Percentiles rank a stretch among this genome's conserved stretches.
Evolutionary conservation across 1,284 basidiomycete species (phyloP).

Genomic region (Cryptococcus floricola): DNA sequence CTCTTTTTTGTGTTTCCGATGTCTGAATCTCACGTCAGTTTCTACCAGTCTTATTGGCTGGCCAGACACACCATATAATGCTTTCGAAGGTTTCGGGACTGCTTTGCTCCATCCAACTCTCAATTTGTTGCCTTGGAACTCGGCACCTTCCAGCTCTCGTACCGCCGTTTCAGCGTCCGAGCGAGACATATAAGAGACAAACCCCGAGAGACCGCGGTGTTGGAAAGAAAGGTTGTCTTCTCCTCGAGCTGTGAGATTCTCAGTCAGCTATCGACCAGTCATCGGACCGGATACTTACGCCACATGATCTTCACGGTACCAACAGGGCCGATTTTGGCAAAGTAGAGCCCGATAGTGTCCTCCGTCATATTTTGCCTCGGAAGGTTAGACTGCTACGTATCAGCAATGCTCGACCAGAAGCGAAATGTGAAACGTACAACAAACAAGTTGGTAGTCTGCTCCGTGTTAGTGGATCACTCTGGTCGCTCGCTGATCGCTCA

Average conservation of each 20-base stretch:
- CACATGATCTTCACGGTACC: constrained; percentile 83
- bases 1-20: not conserved
- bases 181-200: constrained; percentile 92
- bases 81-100: constrained; percentile 72
- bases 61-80: constrained; percentile 68
- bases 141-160: constrained; percentile 79
- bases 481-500: constrained; percentile 11
- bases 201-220: constrained; percentile 77
- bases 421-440: constrained; percentile 56
- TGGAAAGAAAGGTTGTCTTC: constrained; percentile 56
- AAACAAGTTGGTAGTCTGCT: constrained; percentile 86
- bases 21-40: not conserved
- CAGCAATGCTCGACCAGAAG: constrained; percentile 1
- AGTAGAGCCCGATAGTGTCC: constrained; percentile 76
- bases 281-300: constrained; percentile 58
- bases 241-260: constrained; percentile 29
- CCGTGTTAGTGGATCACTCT: not conserved
- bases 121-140: constrained; percentile 82
- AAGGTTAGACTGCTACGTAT: constrained; percentile 56
- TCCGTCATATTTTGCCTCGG: constrained; percentile 75
- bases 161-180: constrained; percentile 83
- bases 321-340: constrained; percentile 59
- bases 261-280: not conserved
- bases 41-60: not conserved
- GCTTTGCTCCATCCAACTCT: constrained; percentile 94